Conservation (phyloP, 257 asterid genomes). For the Penstemon newberryi region DNA sequence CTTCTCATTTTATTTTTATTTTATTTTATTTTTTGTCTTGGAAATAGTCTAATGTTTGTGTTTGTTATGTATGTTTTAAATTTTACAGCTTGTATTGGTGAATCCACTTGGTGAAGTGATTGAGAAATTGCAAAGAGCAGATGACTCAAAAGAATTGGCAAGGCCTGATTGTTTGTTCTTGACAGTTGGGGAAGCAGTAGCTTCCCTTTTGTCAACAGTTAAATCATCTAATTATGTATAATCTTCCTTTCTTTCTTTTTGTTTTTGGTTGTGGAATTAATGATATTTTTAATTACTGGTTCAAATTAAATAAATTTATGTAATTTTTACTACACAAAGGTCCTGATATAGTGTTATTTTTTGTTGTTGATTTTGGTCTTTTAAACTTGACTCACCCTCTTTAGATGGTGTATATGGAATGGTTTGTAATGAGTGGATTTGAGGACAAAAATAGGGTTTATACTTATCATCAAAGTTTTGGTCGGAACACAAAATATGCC, state of each 20-base stretch:
- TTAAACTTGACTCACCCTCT: too few species aligned
- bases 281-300: too few species aligned
- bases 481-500: too few species aligned
- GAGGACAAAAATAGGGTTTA: too few species aligned
- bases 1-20: neutral
- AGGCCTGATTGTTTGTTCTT: slow-evolving; percentile 67
- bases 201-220: slow-evolving; percentile 48
- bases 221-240: slow-evolving; percentile 46
- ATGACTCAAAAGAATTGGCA: slow-evolving; percentile 47
- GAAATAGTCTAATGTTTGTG: slow-evolving; percentile 1
- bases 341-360: too few species aligned
- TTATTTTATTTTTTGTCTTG: neutral
- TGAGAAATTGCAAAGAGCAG: slow-evolving; percentile 62
- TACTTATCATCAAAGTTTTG: too few species aligned
- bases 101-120: slow-evolving; percentile 84
- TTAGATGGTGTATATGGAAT: too few species aligned
- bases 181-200: slow-evolving; percentile 83
- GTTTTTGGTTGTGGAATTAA: too few species aligned
- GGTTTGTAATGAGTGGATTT: too few species aligned
- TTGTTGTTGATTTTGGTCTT: too few species aligned
- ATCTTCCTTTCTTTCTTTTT: neutral
- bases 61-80: neutral
- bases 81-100: slow-evolving; percentile 69
- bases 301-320: too few species aligned
- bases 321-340: too few species aligned